These are phyloP conservation scores for Exsudoporus floridanus DNA, from an alignment of 1,284 basidiomycete species.

Conservation along the genomic window DNA sequence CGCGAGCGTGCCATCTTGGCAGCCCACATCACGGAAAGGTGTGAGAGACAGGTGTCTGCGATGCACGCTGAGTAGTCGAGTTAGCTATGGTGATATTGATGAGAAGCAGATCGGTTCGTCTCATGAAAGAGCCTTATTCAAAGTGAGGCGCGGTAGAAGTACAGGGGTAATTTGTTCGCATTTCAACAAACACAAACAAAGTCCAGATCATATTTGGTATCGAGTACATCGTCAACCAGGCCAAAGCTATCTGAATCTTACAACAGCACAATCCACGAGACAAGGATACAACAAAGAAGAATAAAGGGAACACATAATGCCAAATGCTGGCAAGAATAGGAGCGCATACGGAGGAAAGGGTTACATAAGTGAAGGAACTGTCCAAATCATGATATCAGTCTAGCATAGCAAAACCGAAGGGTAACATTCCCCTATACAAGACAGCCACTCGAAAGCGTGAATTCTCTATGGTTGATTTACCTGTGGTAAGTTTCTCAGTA, in stretches of 20 bases:
- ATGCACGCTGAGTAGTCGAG: no score
- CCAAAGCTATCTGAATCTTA: background rate
- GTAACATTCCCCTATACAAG: background rate
- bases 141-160: no score
- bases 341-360: constrained; percentile 7
- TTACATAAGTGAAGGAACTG: constrained; percentile 7
- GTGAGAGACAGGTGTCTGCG: no score
- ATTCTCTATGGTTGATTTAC: constrained; percentile 5
- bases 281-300: constrained; percentile 8
- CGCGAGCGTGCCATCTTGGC: no score
- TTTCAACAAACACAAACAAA: no score
- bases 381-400: constrained; percentile 1
- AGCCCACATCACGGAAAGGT: no score
- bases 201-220: background rate
- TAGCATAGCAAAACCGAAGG: background rate
- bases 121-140: no score
- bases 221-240: background rate
- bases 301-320: constrained; percentile 1
- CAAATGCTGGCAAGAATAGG: background rate
- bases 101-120: no score
- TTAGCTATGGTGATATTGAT: no score
- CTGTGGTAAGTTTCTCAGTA: constrained; percentile 14
- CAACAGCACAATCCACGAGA: background rate
- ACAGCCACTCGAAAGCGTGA: background rate
- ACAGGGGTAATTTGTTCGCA: no score